Evolutionary conservation across 805 yeast species (phyloP).

Genomic region (Alloascoidea africana): DNA sequence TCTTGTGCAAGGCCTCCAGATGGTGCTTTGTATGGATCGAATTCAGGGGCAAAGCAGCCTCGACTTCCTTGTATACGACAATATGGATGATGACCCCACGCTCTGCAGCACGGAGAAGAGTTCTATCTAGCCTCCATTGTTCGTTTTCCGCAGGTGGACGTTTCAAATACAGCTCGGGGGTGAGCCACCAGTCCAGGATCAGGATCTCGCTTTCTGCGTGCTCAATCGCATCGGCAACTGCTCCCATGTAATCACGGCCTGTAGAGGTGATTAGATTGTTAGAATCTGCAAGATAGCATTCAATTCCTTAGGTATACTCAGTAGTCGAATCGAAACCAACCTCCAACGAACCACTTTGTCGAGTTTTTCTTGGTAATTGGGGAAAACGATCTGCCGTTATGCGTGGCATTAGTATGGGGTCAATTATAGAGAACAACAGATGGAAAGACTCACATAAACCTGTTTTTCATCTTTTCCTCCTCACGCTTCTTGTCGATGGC

Average conservation of each 20-base stretch:
- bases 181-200: constrained; percentile 6
- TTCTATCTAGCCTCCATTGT: constrained; percentile 5
- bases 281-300: too few relatives aligned
- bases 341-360: constrained; percentile 1
- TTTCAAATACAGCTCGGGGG: constrained; percentile 6
- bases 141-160: constrained; percentile 5
- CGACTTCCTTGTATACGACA: constrained; percentile 6
- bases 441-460: constrained; percentile 2
- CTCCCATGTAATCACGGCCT: constrained; percentile 4
- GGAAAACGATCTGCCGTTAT: constrained; percentile 1
- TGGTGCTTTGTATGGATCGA: constrained; percentile 5
- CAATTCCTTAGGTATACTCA: too few relatives aligned
- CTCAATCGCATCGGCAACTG: constrained; percentile 6
- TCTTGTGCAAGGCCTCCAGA: constrained; percentile 4
- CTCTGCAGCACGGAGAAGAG: constrained; percentile 4
- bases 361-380: background rate
- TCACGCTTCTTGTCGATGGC: background rate
- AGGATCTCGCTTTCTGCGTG: constrained; percentile 4
- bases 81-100: constrained; percentile 5
- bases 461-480: background rate
- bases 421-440: too few relatives aligned
- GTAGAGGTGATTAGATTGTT: background rate
- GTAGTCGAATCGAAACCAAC: background rate
- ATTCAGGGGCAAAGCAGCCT: constrained; percentile 3
- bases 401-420: background rate